Evolutionary conservation across 1,139 yeast species (phyloP).

Genomic region (Candida anutae): DNA sequence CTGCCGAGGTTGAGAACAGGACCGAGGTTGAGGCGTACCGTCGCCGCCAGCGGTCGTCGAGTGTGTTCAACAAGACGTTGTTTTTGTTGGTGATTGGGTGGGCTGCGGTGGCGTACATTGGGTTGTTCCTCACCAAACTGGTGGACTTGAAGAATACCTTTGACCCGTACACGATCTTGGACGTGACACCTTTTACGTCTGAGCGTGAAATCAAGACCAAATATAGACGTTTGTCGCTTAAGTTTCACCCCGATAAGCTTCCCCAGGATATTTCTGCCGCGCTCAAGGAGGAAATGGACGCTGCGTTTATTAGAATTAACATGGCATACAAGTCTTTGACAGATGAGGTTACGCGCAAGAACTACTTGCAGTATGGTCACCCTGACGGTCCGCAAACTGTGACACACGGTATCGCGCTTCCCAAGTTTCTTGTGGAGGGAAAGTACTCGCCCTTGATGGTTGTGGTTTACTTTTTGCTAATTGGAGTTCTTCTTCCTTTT

Average conservation of each 20-base stretch:
- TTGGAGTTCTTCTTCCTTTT: slow-evolving; percentile 73
- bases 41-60: slow-evolving; percentile 26
- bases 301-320: slow-evolving; percentile 71
- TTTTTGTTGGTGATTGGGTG: slow-evolving; percentile 57
- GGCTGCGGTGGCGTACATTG: slow-evolving; percentile 47
- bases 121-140: slow-evolving; percentile 39
- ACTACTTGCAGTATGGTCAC: slow-evolving; percentile 83
- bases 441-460: slow-evolving; percentile 63
- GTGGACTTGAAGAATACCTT: slow-evolving; percentile 45
- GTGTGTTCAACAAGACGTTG: slow-evolving; percentile 38
- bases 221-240: slow-evolving; percentile 79
- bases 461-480: slow-evolving; percentile 54
- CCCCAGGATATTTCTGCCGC: slow-evolving; percentile 55
- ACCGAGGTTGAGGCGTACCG: slow-evolving; percentile 36
- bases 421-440: slow-evolving; percentile 85
- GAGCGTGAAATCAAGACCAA: slow-evolving; percentile 76
- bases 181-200: slow-evolving; percentile 56
- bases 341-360: slow-evolving; percentile 78
- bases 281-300: slow-evolving; percentile 56
- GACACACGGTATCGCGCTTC: slow-evolving; percentile 95
- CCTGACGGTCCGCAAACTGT: slow-evolving; percentile 97
- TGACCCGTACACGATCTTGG: slow-evolving; percentile 88
- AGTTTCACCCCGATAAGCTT: slow-evolving; percentile 91
- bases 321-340: slow-evolving; percentile 94
- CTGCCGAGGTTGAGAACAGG: slow-evolving; percentile 34